Conservation (phyloP, 441 rosid species). For the Populus hybrid region DNA sequence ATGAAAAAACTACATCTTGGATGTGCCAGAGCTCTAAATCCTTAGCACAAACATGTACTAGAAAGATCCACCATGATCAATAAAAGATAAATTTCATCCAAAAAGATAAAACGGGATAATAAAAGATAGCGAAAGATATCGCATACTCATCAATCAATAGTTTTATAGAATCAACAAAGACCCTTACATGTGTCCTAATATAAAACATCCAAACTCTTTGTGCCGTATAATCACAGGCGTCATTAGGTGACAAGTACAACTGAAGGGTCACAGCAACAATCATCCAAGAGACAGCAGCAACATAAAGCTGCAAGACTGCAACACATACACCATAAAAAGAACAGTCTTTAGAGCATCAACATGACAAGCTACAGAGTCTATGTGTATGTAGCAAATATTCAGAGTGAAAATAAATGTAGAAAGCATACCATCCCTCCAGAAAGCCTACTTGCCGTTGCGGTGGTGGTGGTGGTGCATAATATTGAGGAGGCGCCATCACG, state of each 20-base stretch:
- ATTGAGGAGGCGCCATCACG: conserved; percentile 60
- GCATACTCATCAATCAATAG: background rate
- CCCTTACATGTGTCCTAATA: background rate
- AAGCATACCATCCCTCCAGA: conserved; percentile 59
- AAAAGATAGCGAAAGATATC: background rate
- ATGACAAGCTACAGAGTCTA: background rate
- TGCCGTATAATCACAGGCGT: background rate
- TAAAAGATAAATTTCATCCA: background rate
- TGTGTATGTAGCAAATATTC: background rate
- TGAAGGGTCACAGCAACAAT: conserved; percentile 53
- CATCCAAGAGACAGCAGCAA: conserved; percentile 33
- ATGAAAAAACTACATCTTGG: background rate
- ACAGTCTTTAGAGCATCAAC: background rate
- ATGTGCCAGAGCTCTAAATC: background rate
- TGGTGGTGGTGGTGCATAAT: conserved; percentile 47
- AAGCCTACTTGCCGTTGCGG: conserved; percentile 43
- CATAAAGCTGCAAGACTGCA: conserved; percentile 51
- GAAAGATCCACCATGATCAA: background rate
- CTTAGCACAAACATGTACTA: background rate
- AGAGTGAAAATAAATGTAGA: background rate
- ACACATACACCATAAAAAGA: background rate
- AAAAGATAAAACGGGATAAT: no score
- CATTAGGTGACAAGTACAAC: conserved; percentile 31
- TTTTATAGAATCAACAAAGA: background rate
- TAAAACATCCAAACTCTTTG: background rate